Conservation (phyloP, 108 stramenopile species). For the Fragilariopsis cylindrus region DNA sequence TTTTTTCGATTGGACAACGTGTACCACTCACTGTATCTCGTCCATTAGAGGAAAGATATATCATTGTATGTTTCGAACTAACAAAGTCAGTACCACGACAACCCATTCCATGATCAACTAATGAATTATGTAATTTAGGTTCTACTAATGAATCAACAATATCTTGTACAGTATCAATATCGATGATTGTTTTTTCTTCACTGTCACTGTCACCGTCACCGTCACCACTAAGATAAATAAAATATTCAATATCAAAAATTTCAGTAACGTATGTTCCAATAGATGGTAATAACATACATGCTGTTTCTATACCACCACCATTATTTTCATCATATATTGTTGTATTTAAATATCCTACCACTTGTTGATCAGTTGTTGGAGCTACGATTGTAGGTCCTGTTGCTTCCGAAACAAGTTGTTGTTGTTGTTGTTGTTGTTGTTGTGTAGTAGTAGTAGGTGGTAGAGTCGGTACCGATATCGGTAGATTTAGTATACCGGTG, state of each 20-base stretch:
- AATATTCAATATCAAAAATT: conserved; percentile 8
- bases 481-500: not conserved
- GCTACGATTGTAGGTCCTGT: not conserved
- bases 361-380: not conserved
- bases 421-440: not conserved
- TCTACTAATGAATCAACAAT: not conserved
- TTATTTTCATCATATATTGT: not conserved
- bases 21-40: not conserved
- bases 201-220: not conserved
- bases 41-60: not conserved
- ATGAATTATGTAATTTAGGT: not conserved
- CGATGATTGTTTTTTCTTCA: not conserved
- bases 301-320: not conserved
- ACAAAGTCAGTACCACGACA: not conserved
- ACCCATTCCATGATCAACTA: not conserved
- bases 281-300: not conserved
- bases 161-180: not conserved
- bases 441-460: not conserved
- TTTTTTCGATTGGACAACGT: not conserved
- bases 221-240: not conserved
- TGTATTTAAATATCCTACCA: not conserved
- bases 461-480: not conserved
- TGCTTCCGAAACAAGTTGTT: not conserved
- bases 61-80: not conserved
- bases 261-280: conserved; percentile 5